A percentile compares a stretch with the other conserved stretches of the same genome.
Conservation (phyloP, 2,329 filamentous ascomycete genomes). For the Phialophora macrospora region DNA sequence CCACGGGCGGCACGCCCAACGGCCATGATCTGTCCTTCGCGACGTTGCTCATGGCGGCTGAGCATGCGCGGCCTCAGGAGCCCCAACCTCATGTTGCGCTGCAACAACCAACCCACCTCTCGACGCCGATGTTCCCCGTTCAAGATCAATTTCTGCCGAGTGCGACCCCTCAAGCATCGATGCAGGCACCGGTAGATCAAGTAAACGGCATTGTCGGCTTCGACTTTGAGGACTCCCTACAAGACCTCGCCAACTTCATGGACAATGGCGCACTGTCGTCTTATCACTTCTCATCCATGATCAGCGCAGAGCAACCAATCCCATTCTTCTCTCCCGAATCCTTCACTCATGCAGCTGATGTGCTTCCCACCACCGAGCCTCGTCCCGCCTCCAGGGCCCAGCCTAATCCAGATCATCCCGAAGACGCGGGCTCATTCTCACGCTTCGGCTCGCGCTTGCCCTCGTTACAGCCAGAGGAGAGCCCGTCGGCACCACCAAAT, state of each 20-base stretch:
- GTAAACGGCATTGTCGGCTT: conserved; percentile 42
- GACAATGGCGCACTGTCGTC: conserved; percentile 47
- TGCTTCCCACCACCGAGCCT: conserved; percentile 21
- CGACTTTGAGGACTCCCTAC: conserved; percentile 44
- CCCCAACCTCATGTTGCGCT: conserved; percentile 38
- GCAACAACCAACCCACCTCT: conserved; percentile 24
- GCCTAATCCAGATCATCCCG: conserved; percentile 43
- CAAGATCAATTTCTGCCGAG: conserved; percentile 43
- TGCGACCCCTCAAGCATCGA: conserved; percentile 46
- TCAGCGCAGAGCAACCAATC: conserved; percentile 50
- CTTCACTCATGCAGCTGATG: conserved; percentile 42
- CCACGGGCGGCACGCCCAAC: conserved; percentile 22
- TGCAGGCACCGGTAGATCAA: conserved; percentile 43
- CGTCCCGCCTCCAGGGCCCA: conserved; percentile 15
- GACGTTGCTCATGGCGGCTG: conserved; percentile 50
- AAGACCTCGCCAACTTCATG: conserved; percentile 47
- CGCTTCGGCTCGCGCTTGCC: conserved; percentile 48
- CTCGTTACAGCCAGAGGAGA: conserved; percentile 48
- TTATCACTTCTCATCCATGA: conserved; percentile 48
- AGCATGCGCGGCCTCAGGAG: conserved; percentile 48
- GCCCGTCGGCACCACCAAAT: conserved; percentile 28
- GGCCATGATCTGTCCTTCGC: conserved; percentile 45
- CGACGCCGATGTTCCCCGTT: conserved; percentile 21
- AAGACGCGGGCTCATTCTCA: conserved; percentile 42
- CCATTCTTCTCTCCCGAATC: conserved; percentile 51